Evolutionary conservation across 1,139 yeast species (phyloP).

Genomic region (Yamadazyma taylorii): DNA sequence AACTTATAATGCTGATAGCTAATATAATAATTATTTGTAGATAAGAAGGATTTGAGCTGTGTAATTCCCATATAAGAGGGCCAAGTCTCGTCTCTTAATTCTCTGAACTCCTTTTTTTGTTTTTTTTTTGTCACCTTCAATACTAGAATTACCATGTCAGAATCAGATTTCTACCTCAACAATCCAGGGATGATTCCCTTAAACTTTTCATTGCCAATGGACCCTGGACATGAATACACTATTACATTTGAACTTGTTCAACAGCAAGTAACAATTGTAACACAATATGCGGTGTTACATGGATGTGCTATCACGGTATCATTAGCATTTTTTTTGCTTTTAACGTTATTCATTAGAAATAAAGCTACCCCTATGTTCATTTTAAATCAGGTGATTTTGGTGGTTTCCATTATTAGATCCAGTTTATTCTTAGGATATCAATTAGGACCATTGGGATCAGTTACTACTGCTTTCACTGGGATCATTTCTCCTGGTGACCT

Average conservation of each 20-base stretch:
- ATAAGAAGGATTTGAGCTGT: no score
- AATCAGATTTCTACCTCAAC: not conserved
- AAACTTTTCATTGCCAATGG: slow-evolving; percentile 20
- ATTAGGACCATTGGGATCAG: slow-evolving; percentile 50
- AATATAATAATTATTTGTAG: slow-evolving; percentile 1
- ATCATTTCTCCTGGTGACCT: slow-evolving; percentile 23
- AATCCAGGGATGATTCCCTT: slow-evolving; percentile 19
- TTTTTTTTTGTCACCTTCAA: no score
- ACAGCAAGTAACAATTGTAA: slow-evolving; percentile 8
- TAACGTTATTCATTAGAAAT: slow-evolving; percentile 44
- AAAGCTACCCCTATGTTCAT: slow-evolving; percentile 67
- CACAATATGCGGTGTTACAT: slow-evolving; percentile 17
- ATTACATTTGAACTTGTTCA: slow-evolving; percentile 17
- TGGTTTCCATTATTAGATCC: slow-evolving; percentile 57
- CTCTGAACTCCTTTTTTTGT: no score
- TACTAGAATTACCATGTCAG: not conserved
- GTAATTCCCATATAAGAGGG: no score
- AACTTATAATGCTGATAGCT: no score
- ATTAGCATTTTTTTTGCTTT: slow-evolving; percentile 21
- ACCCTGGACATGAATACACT: not conserved
- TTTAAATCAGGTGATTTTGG: slow-evolving; percentile 60
- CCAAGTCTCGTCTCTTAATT: no score
- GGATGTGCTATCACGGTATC: slow-evolving; percentile 32
- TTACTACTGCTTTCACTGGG: slow-evolving; percentile 54
- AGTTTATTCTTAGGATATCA: slow-evolving; percentile 56